Conservation (phyloP, 306 rosid species). For the Medicago ruthenica region DNA sequence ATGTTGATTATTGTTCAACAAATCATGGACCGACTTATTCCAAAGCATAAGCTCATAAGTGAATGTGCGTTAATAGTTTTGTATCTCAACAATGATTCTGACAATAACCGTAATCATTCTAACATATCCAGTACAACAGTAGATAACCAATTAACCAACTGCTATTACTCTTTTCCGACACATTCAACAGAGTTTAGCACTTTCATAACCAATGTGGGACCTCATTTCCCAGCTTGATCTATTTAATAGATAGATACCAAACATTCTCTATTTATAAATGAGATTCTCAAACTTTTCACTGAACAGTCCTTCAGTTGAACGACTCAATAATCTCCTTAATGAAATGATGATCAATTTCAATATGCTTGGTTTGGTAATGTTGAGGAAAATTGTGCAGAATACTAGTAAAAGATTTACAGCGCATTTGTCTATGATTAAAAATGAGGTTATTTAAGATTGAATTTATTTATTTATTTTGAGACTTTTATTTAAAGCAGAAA, state of each 20-base stretch:
- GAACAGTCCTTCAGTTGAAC: neutral
- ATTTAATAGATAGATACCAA: neutral
- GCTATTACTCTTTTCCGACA: neutral
- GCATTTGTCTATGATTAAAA: neutral
- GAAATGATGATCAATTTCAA: neutral
- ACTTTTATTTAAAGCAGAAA: neutral
- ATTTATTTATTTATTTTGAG: neutral
- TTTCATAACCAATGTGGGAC: neutral
- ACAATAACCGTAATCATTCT: neutral
- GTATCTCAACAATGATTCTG: neutral
- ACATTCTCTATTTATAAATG: neutral
- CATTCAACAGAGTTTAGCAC: neutral
- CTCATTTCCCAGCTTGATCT: neutral
- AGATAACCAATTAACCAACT: neutral
- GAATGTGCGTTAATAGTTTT: neutral
- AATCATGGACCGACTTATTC: neutral
- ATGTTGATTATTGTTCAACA: neutral
- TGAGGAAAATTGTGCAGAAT: neutral
- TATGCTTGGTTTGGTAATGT: neutral
- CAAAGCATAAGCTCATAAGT: slow-evolving; percentile 4
- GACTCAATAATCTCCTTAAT: neutral
- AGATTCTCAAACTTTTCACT: neutral
- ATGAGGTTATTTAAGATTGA: neutral
- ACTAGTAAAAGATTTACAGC: neutral
- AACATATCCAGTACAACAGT: neutral